A percentile compares a stretch with the other conserved stretches of the same genome.
These are phyloP conservation scores for Spinacia oleracea DNA, from an alignment of 179 eudicot species.

Conservation along the genomic window DNA sequence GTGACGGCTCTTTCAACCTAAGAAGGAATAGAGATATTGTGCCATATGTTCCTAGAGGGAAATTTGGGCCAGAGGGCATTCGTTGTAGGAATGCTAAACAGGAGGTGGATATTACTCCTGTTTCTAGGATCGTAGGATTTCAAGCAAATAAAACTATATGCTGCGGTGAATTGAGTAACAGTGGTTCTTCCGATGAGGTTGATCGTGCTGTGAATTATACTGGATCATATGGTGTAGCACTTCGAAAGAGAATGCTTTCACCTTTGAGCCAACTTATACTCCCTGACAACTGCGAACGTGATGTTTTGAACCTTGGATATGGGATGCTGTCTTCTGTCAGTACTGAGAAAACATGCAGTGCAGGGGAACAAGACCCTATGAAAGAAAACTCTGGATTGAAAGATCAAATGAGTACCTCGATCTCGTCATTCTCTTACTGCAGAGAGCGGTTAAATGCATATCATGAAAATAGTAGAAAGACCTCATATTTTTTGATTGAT, in stretches of 20 bases:
- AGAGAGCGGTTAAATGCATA: conserved; percentile 34
- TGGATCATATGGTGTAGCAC: conserved; percentile 36
- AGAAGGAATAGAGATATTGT: conserved; percentile 33
- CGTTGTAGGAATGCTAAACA: conserved; percentile 33
- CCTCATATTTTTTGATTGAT: conserved; percentile 45
- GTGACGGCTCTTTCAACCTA: conserved; percentile 31
- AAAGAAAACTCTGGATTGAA: conserved; percentile 40
- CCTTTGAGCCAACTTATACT: conserved; percentile 45
- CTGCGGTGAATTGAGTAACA: conserved; percentile 16
- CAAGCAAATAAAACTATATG: conserved; percentile 33
- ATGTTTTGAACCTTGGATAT: conserved; percentile 41
- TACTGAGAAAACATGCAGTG: conserved; percentile 28
- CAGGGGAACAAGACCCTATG: conserved; percentile 35
- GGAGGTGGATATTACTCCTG: conserved; percentile 41
- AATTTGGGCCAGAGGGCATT: conserved; percentile 28
- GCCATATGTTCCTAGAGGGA: conserved; percentile 33
- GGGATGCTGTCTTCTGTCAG: conserved; percentile 18
- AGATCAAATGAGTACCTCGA: conserved; percentile 30
- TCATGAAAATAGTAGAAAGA: conserved; percentile 26
- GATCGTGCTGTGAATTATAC: conserved; percentile 20
- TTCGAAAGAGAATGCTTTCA: conserved; percentile 58
- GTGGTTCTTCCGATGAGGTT: conserved; percentile 20
- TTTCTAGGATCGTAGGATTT: conserved; percentile 70
- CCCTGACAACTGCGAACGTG: conserved; percentile 42
- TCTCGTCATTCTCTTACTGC: conserved; percentile 35